A percentile compares a stretch with the other conserved stretches of the same genome.
Conservation (phyloP, 2,329 filamentous ascomycete species). For the Xylaria sp. region DNA sequence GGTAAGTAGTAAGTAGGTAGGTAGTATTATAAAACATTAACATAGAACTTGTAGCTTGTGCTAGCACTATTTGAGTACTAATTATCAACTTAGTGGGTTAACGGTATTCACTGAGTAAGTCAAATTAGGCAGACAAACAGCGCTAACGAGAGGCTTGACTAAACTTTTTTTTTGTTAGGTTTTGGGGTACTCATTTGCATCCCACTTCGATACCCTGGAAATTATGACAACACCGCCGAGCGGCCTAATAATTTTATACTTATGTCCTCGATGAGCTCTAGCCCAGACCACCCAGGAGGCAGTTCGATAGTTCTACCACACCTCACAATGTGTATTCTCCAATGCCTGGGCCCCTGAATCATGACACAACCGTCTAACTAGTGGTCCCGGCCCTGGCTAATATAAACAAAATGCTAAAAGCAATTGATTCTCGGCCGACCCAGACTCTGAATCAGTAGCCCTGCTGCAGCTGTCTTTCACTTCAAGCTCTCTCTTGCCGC, state of each 20-base stretch:
- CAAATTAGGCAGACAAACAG: constrained; percentile 10
- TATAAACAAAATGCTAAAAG: constrained; percentile 31
- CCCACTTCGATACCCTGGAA: constrained; percentile 1
- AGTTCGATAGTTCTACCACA: constrained; percentile 11
- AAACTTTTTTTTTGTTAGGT: neutral
- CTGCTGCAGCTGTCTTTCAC: constrained; percentile 17
- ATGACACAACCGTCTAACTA: constrained; percentile 23
- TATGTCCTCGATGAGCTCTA: neutral
- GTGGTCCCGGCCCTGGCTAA: constrained; percentile 15
- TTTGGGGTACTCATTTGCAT: constrained; percentile 1
- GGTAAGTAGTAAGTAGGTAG: too few species aligned
- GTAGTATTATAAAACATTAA: too few species aligned
- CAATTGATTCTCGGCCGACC: constrained; percentile 18
- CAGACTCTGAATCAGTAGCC: constrained; percentile 24
- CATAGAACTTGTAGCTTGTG: neutral
- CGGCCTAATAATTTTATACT: neutral
- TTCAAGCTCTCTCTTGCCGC: neutral
- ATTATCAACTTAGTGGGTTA: neutral
- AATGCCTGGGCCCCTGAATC: constrained; percentile 27
- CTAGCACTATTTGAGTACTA: constrained; percentile 25
- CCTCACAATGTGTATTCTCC: neutral
- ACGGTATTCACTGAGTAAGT: neutral
- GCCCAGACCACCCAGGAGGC: constrained; percentile 4
- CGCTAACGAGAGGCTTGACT: constrained; percentile 6
- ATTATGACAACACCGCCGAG: constrained; percentile 14